Conservation (phyloP, 1,284 basidiomycete species). For the Heterobasidion parviporum region DNA sequence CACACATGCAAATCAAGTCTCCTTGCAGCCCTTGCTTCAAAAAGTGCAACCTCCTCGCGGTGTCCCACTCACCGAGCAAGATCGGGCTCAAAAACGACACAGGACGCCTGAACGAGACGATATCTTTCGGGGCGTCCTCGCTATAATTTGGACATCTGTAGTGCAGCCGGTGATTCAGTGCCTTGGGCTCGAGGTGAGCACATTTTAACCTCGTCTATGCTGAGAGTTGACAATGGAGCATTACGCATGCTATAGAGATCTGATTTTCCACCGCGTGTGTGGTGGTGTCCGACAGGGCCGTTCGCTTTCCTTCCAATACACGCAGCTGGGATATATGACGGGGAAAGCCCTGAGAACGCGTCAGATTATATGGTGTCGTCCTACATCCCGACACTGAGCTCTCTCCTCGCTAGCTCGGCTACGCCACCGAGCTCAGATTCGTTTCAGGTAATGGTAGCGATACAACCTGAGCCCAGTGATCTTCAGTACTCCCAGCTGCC, state of each 20-base stretch:
- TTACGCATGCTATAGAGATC: slow-evolving; percentile 1
- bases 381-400: slow-evolving; percentile 12
- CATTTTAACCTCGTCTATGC: not conserved
- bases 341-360: not conserved
- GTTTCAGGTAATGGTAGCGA: not conserved
- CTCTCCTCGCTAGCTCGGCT: not conserved
- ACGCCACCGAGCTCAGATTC: not conserved
- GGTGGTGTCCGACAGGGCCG: slow-evolving; percentile 11
- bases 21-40: too few species aligned
- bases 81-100: not conserved
- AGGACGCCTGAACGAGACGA: not conserved
- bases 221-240: not conserved
- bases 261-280: slow-evolving; percentile 8
- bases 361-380: slow-evolving; percentile 17
- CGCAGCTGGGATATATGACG: slow-evolving; percentile 14
- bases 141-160: not conserved
- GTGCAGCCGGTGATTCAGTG: not conserved
- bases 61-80: too few species aligned
- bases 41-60: too few species aligned
- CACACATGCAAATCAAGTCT: not conserved
- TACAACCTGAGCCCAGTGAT: not conserved
- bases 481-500: not conserved
- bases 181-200: not conserved
- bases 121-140: not conserved
- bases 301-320: slow-evolving; percentile 17